These are phyloP conservation scores for Xylaria scruposa DNA, from an alignment of 495 filamentous ascomycete species.

Conservation along the genomic window DNA sequence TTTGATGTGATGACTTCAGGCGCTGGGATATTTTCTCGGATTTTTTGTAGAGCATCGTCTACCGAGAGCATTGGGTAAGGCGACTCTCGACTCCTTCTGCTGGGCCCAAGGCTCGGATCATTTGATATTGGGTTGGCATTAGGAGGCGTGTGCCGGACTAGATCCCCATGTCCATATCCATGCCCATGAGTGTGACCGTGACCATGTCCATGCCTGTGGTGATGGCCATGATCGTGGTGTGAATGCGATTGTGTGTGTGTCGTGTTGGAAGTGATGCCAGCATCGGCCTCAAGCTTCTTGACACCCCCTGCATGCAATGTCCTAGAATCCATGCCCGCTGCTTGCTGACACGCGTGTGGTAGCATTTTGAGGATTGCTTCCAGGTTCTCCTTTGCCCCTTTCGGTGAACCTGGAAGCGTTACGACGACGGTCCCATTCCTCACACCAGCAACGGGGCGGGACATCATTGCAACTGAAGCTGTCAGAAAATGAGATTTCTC, in stretches of 20 bases:
- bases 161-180: constrained; percentile 67
- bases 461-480: constrained; percentile 89
- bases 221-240: constrained; percentile 42
- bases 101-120: constrained; percentile 80
- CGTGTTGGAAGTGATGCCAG: constrained; percentile 61
- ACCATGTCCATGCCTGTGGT: constrained; percentile 61
- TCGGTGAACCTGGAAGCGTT: constrained; percentile 93
- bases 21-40: constrained; percentile 70
- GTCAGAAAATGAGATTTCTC: constrained; percentile 4
- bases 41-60: constrained; percentile 74
- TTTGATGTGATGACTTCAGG: constrained; percentile 60
- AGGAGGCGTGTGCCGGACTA: constrained; percentile 74
- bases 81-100: constrained; percentile 76
- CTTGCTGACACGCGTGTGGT: constrained; percentile 92
- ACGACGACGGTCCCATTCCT: constrained; percentile 84
- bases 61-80: constrained; percentile 94
- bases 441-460: constrained; percentile 89
- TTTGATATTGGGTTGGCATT: constrained; percentile 72
- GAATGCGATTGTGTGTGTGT: constrained; percentile 35
- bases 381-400: constrained; percentile 97
- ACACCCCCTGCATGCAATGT: constrained; percentile 80
- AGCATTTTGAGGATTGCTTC: constrained; percentile 85
- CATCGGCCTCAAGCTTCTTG: constrained; percentile 82
- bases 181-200: constrained; percentile 63
- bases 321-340: constrained; percentile 82